These are phyloP conservation scores for Trifolium subterraneum DNA, from an alignment of 306 rosid species.

Conservation along the genomic window DNA sequence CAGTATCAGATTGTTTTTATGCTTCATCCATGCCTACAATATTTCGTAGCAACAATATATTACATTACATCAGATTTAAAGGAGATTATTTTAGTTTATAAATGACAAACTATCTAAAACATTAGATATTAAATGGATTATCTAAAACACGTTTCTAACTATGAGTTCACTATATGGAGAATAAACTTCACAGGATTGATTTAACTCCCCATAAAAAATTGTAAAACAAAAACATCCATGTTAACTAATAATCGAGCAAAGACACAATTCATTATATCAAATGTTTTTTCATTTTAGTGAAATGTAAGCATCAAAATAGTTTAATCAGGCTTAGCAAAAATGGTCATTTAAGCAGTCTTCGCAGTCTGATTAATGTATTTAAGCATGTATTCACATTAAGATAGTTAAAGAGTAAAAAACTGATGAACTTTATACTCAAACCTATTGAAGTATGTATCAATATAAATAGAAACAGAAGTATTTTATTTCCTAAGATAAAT, in stretches of 20 bases:
- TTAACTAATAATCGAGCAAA: slow-evolving; percentile 25
- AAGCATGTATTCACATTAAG: too few species aligned
- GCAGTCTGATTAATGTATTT: too few species aligned
- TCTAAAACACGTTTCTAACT: slow-evolving; percentile 2
- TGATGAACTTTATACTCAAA: too few species aligned
- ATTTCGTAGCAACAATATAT: slow-evolving; percentile 29
- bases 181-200: not conserved
- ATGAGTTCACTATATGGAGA: not conserved
- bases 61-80: slow-evolving; percentile 23
- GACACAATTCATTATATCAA: not conserved
- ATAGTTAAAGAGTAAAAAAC: too few species aligned
- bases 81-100: not conserved
- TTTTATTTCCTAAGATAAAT: too few species aligned
- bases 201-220: not conserved
- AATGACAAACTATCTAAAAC: slow-evolving; percentile 34
- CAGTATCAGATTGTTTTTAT: slow-evolving; percentile 74
- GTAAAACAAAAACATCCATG: not conserved
- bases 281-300: not conserved
- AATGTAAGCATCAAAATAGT: not conserved
- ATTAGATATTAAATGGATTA: slow-evolving; percentile 16
- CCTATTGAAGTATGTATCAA: too few species aligned
- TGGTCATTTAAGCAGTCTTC: too few species aligned
- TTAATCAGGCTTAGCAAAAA: not conserved
- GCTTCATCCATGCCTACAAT: slow-evolving; percentile 87
- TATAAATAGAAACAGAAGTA: too few species aligned